Conservation (phyloP, 495 filamentous ascomycete species). For the Penicillium silybi region DNA sequence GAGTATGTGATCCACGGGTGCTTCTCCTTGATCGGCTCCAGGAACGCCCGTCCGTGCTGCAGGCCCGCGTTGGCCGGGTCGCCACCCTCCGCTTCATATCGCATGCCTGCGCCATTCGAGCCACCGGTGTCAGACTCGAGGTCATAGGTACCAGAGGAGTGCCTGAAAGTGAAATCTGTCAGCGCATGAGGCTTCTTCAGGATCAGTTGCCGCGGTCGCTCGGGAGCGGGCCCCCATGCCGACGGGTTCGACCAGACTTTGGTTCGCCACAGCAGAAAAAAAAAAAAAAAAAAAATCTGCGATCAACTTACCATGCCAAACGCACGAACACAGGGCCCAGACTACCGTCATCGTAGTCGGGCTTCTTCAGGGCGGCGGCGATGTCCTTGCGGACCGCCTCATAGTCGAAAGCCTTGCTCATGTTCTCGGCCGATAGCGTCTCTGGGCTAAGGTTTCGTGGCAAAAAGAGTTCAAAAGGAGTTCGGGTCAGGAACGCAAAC, state of each 20-base stretch:
- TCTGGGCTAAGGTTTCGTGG: conserved; percentile 14
- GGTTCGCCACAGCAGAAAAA: conserved; percentile 1
- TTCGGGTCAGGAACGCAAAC: not conserved
- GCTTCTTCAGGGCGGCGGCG: conserved; percentile 51
- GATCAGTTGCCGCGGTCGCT: conserved; percentile 2
- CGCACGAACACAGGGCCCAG: conserved; percentile 60
- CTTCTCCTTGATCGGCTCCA: conserved; percentile 53
- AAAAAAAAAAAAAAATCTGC: not conserved
- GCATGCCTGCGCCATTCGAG: conserved; percentile 62
- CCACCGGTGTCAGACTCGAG: conserved; percentile 55
- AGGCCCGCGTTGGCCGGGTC: conserved; percentile 62
- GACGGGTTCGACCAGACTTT: conserved; percentile 2
- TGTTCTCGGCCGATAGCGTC: conserved; percentile 36
- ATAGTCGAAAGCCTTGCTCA: conserved; percentile 44
- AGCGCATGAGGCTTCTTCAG: not conserved
- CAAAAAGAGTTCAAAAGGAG: not conserved
- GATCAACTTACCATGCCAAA: conserved; percentile 51
- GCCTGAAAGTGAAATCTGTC: conserved; percentile 29
- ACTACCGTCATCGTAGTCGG: conserved; percentile 59
- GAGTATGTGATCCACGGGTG: conserved; percentile 63
- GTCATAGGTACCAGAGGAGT: conserved; percentile 60
- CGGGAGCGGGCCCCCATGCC: conserved; percentile 1
- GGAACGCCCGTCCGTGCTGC: conserved; percentile 58
- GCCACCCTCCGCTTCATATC: conserved; percentile 59
- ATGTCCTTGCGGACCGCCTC: conserved; percentile 53